Conservation (phyloP, 2,329 filamentous ascomycete genomes). For the Cryphonectria japonica region DNA sequence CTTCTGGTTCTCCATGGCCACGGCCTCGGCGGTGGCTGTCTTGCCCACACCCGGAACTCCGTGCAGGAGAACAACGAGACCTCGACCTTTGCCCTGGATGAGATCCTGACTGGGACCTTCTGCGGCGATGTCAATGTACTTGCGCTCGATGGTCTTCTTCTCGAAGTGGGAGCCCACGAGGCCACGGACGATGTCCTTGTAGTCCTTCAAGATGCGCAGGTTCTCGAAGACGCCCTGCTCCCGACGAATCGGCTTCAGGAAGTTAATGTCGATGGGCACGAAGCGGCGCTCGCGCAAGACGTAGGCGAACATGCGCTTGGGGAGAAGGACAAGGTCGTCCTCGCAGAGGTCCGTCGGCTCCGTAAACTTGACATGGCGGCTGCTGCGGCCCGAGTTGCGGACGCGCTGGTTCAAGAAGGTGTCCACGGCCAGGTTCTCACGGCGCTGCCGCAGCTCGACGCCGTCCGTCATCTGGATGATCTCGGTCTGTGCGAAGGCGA, state of each 20-base stretch:
- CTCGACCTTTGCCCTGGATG: slow-evolving; percentile 39
- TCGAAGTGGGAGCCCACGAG: slow-evolving; percentile 21
- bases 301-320: no score
- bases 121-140: not conserved
- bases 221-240: slow-evolving; percentile 16
- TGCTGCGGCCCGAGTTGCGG: no score
- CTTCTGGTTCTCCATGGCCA: slow-evolving; percentile 37
- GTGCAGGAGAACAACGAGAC: slow-evolving; percentile 37
- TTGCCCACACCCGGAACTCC: slow-evolving; percentile 44
- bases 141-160: slow-evolving; percentile 15
- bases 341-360: no score
- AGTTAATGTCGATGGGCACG: not conserved
- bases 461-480: no score
- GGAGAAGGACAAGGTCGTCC: no score
- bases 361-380: no score
- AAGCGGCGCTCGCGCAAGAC: no score
- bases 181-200: slow-evolving; percentile 21
- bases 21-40: slow-evolving; percentile 44
- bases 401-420: no score
- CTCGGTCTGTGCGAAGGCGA: no score
- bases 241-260: no score
- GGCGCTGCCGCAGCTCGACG: no score
- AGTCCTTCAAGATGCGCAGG: slow-evolving; percentile 14
- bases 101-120: slow-evolving; percentile 22
- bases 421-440: no score